Base-by-base conservation (phyloP, 345 rosid genomes). In the Hirschfeldia incana region DNA sequence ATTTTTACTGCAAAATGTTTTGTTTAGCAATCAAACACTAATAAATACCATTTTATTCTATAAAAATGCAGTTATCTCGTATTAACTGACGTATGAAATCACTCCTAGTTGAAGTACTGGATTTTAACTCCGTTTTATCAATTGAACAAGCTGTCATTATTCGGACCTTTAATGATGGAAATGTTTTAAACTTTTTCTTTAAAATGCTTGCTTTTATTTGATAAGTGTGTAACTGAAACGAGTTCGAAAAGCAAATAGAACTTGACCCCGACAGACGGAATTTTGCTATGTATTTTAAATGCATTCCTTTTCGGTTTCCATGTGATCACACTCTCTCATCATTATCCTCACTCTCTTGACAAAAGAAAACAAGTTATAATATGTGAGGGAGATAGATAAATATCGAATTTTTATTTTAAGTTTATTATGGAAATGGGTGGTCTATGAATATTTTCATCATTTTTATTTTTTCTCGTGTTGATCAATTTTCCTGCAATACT, bases 261-360 rank as follows among this genome's bases (percentile, higher is more conserved):
- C 44, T 32, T 64, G 67, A 17, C 27, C 67, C 67, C 34, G 42
- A 63, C 6, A n/a, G 5, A 49, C 46, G 11, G 42, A 32, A 32
- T n/a, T 33, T 26, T 62, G 15, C 7, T 32, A 61, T 42, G 21
- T 21, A 21, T 21, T 21, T 42, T 42, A 42, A 42, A 6, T 12
- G 67, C 67, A 59, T 15, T 33, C 42, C 44, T 64, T 64, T 64
- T 15, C 27, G 67, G 44, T 28, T 61, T 64, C 44, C 67, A 64
- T 64, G 67, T 64, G 67, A 64, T 33, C 67, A 64, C 67, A 64
- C 67, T 64, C 67, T 64, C 67, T 64, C 44, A 64, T 64, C 44
- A 64, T 64, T 64, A 64, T 16, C 44, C 67, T 44, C 67, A 64
- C 27, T 64, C 17, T 62, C 39, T 21, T 21, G 5, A 28, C 6